These are phyloP conservation scores for Pyrenophora tritici-repentis DNA, from an alignment of 2,329 filamentous ascomycete genomes.

Conservation along the genomic window DNA sequence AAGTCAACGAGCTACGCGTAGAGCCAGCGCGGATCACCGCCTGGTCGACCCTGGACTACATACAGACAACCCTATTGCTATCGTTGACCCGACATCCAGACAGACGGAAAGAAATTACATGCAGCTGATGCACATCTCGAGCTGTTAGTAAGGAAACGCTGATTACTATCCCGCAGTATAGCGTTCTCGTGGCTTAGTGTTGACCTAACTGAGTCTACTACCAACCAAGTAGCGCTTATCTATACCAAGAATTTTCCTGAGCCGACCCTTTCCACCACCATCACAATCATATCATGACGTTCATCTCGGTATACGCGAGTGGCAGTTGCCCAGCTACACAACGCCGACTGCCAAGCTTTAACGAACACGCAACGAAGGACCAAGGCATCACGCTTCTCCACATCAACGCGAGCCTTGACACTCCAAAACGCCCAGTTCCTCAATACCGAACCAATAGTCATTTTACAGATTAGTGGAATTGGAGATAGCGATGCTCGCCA, in stretches of 20 bases:
- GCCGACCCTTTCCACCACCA: conserved; percentile 6
- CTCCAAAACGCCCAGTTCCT: background rate
- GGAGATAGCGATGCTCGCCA: conserved; percentile 9
- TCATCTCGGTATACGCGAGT: conserved; percentile 10
- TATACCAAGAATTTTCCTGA: background rate
- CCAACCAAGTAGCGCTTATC: background rate
- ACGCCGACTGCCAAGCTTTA: conserved; percentile 12
- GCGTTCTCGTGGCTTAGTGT: background rate
- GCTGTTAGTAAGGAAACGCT: too few relatives aligned
- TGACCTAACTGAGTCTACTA: background rate
- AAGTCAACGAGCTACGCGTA: too few relatives aligned
- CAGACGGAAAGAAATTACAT: background rate
- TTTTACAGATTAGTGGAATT: background rate
- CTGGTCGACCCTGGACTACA: conserved; percentile 1
- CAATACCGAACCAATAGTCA: conserved; percentile 4
- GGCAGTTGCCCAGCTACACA: conserved; percentile 14
- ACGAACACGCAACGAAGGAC: conserved; percentile 18
- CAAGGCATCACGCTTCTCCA: conserved; percentile 18
- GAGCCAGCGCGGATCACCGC: too few relatives aligned
- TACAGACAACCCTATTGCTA: background rate
- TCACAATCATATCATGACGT: background rate
- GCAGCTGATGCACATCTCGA: too few relatives aligned
- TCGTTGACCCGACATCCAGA: background rate
- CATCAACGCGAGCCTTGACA: conserved; percentile 7
- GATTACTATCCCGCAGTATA: background rate